Percentiles rank a stretch among this genome's conserved stretches.
Conservation (phyloP, 345 rosid genomes). For the Reutealis trisperma region DNA sequence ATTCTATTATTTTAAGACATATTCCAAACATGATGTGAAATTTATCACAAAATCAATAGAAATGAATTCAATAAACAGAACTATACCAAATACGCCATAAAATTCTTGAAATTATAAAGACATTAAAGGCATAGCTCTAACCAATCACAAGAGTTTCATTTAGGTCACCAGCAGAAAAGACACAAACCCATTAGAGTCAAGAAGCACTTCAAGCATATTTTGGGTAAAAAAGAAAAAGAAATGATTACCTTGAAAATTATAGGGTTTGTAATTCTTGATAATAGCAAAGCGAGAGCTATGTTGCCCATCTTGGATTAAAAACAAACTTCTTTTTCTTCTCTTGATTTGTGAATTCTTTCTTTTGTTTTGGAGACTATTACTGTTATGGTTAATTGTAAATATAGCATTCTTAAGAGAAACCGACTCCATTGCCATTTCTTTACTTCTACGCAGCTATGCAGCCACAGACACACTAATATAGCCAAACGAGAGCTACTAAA, state of each 20-base stretch:
- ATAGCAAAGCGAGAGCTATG: neutral
- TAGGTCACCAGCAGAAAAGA: neutral
- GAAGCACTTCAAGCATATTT: neutral
- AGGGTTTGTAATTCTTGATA: constrained; percentile 13
- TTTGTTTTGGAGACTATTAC: neutral
- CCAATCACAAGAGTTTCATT: neutral
- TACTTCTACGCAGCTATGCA: neutral
- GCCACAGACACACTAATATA: too few species aligned
- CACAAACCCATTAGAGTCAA: neutral
- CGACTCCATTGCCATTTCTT: constrained; percentile 15
- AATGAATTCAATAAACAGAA: too few species aligned
- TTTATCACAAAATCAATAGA: too few species aligned
- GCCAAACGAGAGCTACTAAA: too few species aligned
- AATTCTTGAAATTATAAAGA: neutral
- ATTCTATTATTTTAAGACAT: neutral
- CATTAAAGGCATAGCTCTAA: neutral
- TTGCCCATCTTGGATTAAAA: too few species aligned
- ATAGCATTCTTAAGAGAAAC: neutral
- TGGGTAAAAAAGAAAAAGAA: neutral
- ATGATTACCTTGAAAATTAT: constrained; percentile 16
- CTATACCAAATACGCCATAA: too few species aligned
- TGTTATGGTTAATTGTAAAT: neutral
- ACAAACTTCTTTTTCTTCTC: neutral
- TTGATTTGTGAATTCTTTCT: neutral
- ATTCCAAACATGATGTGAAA: too few species aligned